Conservation (phyloP, 2,329 filamentous ascomycete genomes). For the Microascus cirrosus region DNA sequence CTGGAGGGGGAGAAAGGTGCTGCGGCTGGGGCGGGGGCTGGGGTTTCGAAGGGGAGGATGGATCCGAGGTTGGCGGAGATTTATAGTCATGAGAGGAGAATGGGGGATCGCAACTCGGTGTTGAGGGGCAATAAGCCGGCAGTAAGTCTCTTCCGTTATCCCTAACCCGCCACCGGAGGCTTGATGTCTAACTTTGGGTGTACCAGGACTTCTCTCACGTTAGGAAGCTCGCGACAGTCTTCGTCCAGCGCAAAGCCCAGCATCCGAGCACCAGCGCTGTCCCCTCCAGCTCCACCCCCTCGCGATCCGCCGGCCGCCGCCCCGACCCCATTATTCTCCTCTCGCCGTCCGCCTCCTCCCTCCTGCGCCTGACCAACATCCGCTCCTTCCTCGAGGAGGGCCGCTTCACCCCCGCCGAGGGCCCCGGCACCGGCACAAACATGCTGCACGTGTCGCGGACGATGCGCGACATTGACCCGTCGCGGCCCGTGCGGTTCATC, state of each 20-base stretch:
- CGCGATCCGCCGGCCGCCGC: conserved; percentile 37
- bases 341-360: conserved; percentile 87
- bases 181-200: background rate
- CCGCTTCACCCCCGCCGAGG: conserved; percentile 66
- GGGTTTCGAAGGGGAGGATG: conserved; percentile 46
- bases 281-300: conserved; percentile 36
- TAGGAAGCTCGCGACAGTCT: conserved; percentile 70
- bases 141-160: conserved; percentile 37
- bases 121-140: conserved; percentile 81
- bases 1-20: conserved; percentile 51
- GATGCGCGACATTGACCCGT: conserved; percentile 59
- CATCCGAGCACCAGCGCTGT: conserved; percentile 23
- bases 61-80: conserved; percentile 80
- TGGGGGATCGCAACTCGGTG: conserved; percentile 85
- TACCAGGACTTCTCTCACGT: conserved; percentile 84
- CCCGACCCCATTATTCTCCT: conserved; percentile 89
- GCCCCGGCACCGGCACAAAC: conserved; percentile 55
- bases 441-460: conserved; percentile 78
- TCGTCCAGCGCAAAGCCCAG: conserved; percentile 53
- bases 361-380: conserved; percentile 91
- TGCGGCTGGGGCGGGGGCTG: conserved; percentile 23
- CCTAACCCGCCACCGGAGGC: background rate
- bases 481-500: conserved; percentile 78
- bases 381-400: conserved; percentile 86
- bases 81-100: conserved; percentile 80